Conservation (phyloP, 148 eudicot species). For the Persicaria maculosa region DNA sequence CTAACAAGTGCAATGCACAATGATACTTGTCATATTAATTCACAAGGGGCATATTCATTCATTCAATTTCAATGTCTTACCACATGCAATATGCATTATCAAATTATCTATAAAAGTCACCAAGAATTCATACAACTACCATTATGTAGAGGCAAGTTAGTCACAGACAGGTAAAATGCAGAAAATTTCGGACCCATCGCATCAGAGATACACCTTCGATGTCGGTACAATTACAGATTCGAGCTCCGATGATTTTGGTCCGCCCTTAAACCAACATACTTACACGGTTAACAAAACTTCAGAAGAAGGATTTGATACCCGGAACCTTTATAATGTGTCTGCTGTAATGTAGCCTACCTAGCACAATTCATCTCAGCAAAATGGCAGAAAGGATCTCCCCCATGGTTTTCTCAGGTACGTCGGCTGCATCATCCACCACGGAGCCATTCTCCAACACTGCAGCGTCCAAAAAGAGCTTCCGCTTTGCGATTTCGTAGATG, state of each 20-base stretch:
- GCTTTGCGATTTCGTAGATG: slow-evolving; percentile 70
- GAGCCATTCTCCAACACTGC: slow-evolving; percentile 65
- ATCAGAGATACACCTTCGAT: background rate
- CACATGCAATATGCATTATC: background rate
- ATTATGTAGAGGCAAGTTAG: background rate
- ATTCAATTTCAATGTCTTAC: background rate
- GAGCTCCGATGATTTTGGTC: background rate
- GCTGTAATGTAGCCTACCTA: background rate
- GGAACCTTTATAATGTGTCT: background rate
- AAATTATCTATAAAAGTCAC: background rate
- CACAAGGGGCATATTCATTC: background rate
- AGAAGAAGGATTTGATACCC: background rate
- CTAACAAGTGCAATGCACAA: background rate
- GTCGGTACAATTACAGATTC: background rate
- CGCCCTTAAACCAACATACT: background rate
- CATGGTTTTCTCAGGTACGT: slow-evolving; percentile 66
- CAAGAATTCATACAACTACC: background rate
- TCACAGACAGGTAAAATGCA: background rate
- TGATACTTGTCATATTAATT: background rate
- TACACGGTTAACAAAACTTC: background rate
- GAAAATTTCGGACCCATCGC: background rate
- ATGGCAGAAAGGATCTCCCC: slow-evolving; percentile 75
- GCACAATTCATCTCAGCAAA: slow-evolving; percentile 30
- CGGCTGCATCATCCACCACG: slow-evolving; percentile 48
- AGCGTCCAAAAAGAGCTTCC: slow-evolving; percentile 74